These are phyloP conservation scores for Pezizomycotina sp. DNA, from an alignment of 2,329 filamentous ascomycete genomes.

Conservation along the genomic window DNA sequence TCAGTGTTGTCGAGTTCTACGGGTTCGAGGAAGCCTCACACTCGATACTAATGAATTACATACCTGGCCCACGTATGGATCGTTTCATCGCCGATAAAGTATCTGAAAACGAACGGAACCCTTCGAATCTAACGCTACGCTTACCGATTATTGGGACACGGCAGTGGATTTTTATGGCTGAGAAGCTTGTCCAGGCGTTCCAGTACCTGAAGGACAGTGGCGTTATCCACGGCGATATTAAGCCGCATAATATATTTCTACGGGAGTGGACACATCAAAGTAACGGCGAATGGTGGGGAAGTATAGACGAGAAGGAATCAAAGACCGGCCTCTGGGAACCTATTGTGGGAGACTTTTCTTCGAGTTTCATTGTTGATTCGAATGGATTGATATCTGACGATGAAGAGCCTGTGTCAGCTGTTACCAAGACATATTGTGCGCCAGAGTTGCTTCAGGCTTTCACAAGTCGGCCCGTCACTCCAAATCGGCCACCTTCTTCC, in stretches of 20 bases:
- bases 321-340: constrained; percentile 12
- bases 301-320: neutral
- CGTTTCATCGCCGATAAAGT: constrained; percentile 7
- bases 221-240: constrained; percentile 24
- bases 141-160: constrained; percentile 20
- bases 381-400: constrained; percentile 11
- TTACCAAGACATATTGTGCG: constrained; percentile 23
- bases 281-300: constrained; percentile 3
- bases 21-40: constrained; percentile 20
- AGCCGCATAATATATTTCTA: constrained; percentile 23
- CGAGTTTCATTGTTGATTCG: constrained; percentile 13
- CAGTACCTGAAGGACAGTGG: constrained; percentile 17
- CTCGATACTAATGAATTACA: constrained; percentile 18
- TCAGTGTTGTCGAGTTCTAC: constrained; percentile 19
- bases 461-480: constrained; percentile 15
- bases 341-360: constrained; percentile 23
- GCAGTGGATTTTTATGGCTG: constrained; percentile 22
- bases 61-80: constrained; percentile 20
- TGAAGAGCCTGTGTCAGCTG: constrained; percentile 20
- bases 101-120: constrained; percentile 2
- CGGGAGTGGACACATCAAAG: constrained; percentile 4
- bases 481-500: constrained; percentile 10
- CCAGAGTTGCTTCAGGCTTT: constrained; percentile 23
- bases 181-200: constrained; percentile 20
- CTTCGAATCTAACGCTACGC: constrained; percentile 4